phyloP scores from a whole-genome alignment of 768 basidiomycete species.

The Phanerochaete carnosa region DNA sequence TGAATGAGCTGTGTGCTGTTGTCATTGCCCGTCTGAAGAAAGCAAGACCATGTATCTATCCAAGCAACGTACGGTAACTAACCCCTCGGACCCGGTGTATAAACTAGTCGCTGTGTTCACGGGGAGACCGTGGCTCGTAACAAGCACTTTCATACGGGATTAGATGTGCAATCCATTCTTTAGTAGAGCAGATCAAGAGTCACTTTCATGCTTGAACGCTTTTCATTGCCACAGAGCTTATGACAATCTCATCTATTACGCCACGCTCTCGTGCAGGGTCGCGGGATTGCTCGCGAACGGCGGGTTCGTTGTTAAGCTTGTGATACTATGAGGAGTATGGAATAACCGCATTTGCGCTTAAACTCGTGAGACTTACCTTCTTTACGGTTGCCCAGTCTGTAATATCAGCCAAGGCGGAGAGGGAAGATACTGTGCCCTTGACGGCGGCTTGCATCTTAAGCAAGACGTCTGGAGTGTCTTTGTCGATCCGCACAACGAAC shows the following conservation, averaged over 20 bases:
- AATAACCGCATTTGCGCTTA: neutral
- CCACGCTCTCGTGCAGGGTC: conserved; percentile 33
- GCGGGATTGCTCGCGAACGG: conserved; percentile 32
- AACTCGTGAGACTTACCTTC: conserved; percentile 46
- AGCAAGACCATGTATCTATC: too few species aligned
- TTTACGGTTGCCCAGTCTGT: conserved; percentile 75
- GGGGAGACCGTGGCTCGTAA: too few species aligned
- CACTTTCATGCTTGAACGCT: conserved; percentile 42
- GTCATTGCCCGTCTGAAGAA: too few species aligned
- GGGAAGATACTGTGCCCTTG: conserved; percentile 48
- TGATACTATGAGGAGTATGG: conserved; percentile 45
- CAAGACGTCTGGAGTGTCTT: conserved; percentile 38
- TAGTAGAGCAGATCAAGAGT: too few species aligned
- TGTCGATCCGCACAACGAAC: conserved; percentile 66
- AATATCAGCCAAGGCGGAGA: conserved; percentile 40
- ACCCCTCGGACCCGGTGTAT: too few species aligned
- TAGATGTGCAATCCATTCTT: too few species aligned
- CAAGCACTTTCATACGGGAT: too few species aligned
- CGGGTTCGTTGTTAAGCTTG: conserved; percentile 60
- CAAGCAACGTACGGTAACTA: too few species aligned
- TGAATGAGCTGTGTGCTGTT: too few species aligned
- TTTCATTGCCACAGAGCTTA: conserved; percentile 83
- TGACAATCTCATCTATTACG: conserved; percentile 62
- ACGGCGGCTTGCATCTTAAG: conserved; percentile 56
- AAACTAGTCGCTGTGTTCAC: too few species aligned